These are phyloP conservation scores for Fraxinus albicans DNA, from an alignment of 305 asterid genomes.

Conservation along the genomic window DNA sequence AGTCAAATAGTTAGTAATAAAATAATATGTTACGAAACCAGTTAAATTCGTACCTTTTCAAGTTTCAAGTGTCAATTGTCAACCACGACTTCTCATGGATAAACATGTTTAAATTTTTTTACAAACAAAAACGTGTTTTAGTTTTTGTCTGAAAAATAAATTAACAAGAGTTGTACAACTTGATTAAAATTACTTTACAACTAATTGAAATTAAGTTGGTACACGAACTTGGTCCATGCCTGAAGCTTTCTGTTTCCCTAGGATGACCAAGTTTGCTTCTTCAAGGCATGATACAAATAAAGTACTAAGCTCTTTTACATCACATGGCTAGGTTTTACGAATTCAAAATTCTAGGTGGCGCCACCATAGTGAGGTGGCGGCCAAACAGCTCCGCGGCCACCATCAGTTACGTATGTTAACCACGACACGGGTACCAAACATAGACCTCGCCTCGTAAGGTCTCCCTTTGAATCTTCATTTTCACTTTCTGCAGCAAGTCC, in stretches of 20 bases:
- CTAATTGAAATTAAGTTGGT: not conserved
- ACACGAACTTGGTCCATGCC: not conserved
- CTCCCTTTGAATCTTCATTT: slow-evolving; percentile 48
- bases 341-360: slow-evolving; percentile 22
- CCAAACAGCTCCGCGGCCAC: slow-evolving; percentile 69
- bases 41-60: not conserved
- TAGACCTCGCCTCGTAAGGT: slow-evolving; percentile 70
- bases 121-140: not conserved
- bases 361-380: slow-evolving; percentile 68
- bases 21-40: too few relatives aligned
- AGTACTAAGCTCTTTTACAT: not conserved
- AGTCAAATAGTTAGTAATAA: not conserved
- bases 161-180: not conserved
- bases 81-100: not conserved
- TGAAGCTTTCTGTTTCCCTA: slow-evolving; percentile 9
- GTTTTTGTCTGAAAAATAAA: not conserved
- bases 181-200: too few relatives aligned
- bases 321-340: not conserved
- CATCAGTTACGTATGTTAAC: slow-evolving; percentile 59
- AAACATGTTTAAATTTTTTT: not conserved
- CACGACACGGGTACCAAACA: slow-evolving; percentile 83
- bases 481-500: slow-evolving; percentile 30
- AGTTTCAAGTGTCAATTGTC: not conserved
- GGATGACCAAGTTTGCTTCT: slow-evolving; percentile 79
- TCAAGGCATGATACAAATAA: slow-evolving; percentile 22